Conservation (phyloP, 116 monocot genomes). For the Posidonia oceanica region DNA sequence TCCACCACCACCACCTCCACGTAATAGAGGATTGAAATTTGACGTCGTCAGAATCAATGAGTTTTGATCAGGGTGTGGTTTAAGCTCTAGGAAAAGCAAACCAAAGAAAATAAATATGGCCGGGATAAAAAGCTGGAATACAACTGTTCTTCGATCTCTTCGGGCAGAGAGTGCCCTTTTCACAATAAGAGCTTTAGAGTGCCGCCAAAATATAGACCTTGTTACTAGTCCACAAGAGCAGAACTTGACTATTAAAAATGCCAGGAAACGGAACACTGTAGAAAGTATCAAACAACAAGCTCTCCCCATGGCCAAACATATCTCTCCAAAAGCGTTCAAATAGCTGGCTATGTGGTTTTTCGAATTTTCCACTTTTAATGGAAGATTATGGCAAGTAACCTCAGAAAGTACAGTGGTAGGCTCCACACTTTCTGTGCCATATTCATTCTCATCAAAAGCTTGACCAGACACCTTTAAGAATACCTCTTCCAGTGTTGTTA, state of each 20-base stretch:
- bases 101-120: slow-evolving; percentile 68
- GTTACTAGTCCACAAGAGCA: slow-evolving; percentile 42
- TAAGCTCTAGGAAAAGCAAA: slow-evolving; percentile 61
- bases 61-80: slow-evolving; percentile 85
- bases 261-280: slow-evolving; percentile 26
- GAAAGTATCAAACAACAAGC: slow-evolving; percentile 23
- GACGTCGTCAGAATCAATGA: slow-evolving; percentile 65
- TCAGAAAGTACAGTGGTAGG: slow-evolving; percentile 19
- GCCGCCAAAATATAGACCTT: slow-evolving; percentile 54
- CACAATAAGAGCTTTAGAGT: slow-evolving; percentile 65
- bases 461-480: slow-evolving; percentile 77
- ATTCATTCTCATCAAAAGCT: slow-evolving; percentile 24
- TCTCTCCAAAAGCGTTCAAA: slow-evolving; percentile 19
- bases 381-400: slow-evolving; percentile 7
- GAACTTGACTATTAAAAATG: slow-evolving; percentile 23
- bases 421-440: slow-evolving; percentile 11
- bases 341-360: slow-evolving; percentile 13
- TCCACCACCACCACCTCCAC: slow-evolving; percentile 74
- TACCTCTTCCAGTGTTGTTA: slow-evolving; percentile 88
- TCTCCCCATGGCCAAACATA: slow-evolving; percentile 32
- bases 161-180: slow-evolving; percentile 68
- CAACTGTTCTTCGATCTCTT: slow-evolving; percentile 69
- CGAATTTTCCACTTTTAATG: slow-evolving; percentile 13
- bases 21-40: slow-evolving; percentile 76
- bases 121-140: slow-evolving; percentile 82